phyloP scores from a whole-genome alignment of 371 early-diverging fungal genomes.

The Phascolomyces articulosus region DNA sequence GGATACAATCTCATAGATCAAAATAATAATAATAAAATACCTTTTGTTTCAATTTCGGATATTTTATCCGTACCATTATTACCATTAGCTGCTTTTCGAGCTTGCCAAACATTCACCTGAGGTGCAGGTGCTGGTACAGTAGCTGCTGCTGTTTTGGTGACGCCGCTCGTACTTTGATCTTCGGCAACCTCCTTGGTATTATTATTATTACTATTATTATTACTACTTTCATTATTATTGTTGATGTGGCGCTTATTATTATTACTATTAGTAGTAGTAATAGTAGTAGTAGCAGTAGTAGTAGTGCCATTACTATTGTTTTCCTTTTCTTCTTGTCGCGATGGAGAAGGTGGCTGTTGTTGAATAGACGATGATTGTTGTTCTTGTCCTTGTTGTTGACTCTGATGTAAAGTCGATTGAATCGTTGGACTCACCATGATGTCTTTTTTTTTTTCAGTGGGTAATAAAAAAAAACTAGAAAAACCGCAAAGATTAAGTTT shows the following conservation, averaged over 20 bases:
- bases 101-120: constrained; percentile 61
- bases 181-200: neutral
- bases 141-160: neutral
- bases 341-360: neutral
- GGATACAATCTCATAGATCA: neutral
- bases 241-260: neutral
- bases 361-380: neutral
- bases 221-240: neutral
- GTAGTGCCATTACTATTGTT: neutral
- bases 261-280: neutral
- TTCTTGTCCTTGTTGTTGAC: constrained; percentile 4
- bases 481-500: neutral
- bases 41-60: neutral
- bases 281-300: too few species aligned
- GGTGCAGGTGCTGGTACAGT: constrained; percentile 54
- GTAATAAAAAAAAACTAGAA: neutral
- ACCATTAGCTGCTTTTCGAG: constrained; percentile 29
- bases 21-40: neutral
- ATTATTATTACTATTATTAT: neutral
- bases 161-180: neutral
- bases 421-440: neutral
- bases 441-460: neutral
- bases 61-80: constrained; percentile 11
- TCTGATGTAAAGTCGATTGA: neutral
- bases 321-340: neutral